These are phyloP conservation scores for Jamesozyma gamospora DNA, from an alignment of 805 yeast genomes.

Conservation along the genomic window DNA sequence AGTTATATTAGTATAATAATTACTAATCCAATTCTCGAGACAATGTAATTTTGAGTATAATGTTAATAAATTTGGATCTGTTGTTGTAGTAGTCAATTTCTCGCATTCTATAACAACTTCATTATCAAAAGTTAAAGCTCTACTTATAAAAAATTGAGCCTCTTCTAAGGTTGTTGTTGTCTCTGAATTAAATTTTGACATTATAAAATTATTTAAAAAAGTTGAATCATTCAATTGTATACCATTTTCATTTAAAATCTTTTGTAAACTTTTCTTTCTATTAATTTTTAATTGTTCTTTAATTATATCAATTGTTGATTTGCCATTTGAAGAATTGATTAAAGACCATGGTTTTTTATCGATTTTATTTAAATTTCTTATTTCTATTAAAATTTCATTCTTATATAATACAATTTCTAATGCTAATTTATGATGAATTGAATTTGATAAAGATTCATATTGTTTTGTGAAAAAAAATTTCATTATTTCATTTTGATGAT, in stretches of 20 bases:
- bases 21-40: slow-evolving; percentile 32
- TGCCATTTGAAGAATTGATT: slow-evolving; percentile 36
- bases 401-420: slow-evolving; percentile 51
- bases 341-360: slow-evolving; percentile 55
- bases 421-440: slow-evolving; percentile 33
- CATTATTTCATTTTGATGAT: slow-evolving; percentile 35
- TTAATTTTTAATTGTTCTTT: slow-evolving; percentile 44
- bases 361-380: slow-evolving; percentile 41
- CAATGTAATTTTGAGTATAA: slow-evolving; percentile 55
- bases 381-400: slow-evolving; percentile 53
- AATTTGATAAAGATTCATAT: slow-evolving; percentile 19
- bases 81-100: slow-evolving; percentile 49
- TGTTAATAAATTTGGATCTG: slow-evolving; percentile 58
- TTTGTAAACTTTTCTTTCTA: slow-evolving; percentile 31
- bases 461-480: slow-evolving; percentile 37
- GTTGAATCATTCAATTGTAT: slow-evolving; percentile 25
- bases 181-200: slow-evolving; percentile 29
- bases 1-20: slow-evolving; percentile 8
- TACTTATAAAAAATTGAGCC: slow-evolving; percentile 45
- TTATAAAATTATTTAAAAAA: slow-evolving; percentile 28
- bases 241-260: slow-evolving; percentile 33
- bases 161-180: slow-evolving; percentile 29
- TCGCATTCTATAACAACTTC: slow-evolving; percentile 54
- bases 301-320: slow-evolving; percentile 49
- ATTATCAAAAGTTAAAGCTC: slow-evolving; percentile 50